Evolutionary conservation across 1,284 basidiomycete species (phyloP), one percentile per base, ranked within the genome.

Genomic region (Xerocomus nothofagi): DNA sequence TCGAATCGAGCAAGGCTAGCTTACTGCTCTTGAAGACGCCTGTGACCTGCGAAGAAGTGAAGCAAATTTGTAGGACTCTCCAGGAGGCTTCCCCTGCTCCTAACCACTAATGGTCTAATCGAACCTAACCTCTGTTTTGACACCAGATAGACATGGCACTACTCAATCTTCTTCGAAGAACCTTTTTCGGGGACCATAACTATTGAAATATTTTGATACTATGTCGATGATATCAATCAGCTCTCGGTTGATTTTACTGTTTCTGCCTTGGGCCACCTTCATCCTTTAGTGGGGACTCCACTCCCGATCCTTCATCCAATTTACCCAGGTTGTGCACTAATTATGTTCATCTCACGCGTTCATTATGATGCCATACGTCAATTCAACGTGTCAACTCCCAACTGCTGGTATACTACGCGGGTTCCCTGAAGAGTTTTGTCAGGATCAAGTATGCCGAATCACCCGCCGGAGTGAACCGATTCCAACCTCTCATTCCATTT

Each of bases 361-460:
- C 55, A 27, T 18, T 32, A 49, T 23, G 51, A 60, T n/a, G 39
- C 33, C 29, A 44, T 47, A 20, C 42, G 32, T 32, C 55, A 57
- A 27, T 50, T 48, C 18, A 47, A 59, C 7, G 38, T 59, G 14
- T 44, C 31, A 6, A 50, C 57, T 3, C n/a, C 40, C 43, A 21
- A 41, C 21, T 37, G 45, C 51, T 3, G 55, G 55, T 8, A 44
- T 55, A 29, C 45, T 47, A 17, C 47, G 44, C 20, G 51, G 48
- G 18, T 60, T 49, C 31, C 44, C 56, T 10, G 43, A 51, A 32
- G 50, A 42, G 23, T 55, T 57, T 58, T 26, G 9, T 50, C n/a
- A 37, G 45, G 6, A 54, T 59, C 37, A 60, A 57, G 21, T 60
- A 43, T 9, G 51, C 47, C 15, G 18, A 44, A 21, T 45, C 55